These are phyloP conservation scores for Platismatia glauca DNA, from an alignment of 495 filamentous ascomycete genomes.

Conservation along the genomic window DNA sequence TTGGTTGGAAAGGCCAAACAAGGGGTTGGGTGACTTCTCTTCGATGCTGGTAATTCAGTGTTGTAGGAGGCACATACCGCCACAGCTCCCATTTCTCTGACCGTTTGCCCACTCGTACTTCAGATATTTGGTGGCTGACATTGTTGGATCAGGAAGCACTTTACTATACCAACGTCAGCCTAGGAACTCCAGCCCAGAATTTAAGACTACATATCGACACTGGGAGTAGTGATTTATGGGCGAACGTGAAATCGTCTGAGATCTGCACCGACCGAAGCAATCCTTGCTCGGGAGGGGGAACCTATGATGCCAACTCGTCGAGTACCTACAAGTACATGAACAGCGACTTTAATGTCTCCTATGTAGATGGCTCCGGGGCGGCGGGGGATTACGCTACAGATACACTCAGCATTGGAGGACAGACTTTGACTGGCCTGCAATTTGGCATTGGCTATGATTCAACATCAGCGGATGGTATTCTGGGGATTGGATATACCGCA, in stretches of 20 bases:
- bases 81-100: not conserved
- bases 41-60: not conserved
- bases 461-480: slow-evolving; percentile 63
- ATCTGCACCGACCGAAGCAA: slow-evolving; percentile 20
- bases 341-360: slow-evolving; percentile 80
- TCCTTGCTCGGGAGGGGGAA: slow-evolving; percentile 51
- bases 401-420: slow-evolving; percentile 57
- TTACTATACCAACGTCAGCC: slow-evolving; percentile 62
- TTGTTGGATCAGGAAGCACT: slow-evolving; percentile 1
- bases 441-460: slow-evolving; percentile 81
- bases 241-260: slow-evolving; percentile 11
- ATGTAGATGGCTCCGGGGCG: slow-evolving; percentile 78
- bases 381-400: slow-evolving; percentile 79
- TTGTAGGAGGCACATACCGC: not conserved
- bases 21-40: not conserved
- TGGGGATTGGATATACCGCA: slow-evolving; percentile 80
- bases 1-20: not conserved
- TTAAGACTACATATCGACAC: slow-evolving; percentile 69
- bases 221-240: slow-evolving; percentile 84
- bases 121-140: not conserved
- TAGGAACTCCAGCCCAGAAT: slow-evolving; percentile 60
- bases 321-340: slow-evolving; percentile 72
- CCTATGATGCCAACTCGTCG: slow-evolving; percentile 64
- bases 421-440: slow-evolving; percentile 56
- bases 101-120: not conserved